Evolutionary conservation across 148 eudicot genomes (phyloP).

Genomic region (Hydrangea macrophylla): DNA sequence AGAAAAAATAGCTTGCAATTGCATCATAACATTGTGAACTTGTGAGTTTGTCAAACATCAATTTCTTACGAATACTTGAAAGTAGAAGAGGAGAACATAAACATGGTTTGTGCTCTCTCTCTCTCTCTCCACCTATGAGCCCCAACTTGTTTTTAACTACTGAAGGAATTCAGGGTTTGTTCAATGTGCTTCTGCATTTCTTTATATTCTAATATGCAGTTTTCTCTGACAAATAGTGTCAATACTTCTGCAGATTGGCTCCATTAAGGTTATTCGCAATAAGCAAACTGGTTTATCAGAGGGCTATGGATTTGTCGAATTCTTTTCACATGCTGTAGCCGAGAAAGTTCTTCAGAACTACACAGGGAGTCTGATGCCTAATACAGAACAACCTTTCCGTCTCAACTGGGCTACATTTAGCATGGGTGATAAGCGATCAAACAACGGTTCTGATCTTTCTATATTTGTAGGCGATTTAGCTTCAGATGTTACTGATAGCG

Average conservation of each 20-base stretch:
- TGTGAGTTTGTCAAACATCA: too few species aligned
- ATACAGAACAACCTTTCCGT: constrained; percentile 78
- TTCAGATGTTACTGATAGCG: constrained; percentile 81
- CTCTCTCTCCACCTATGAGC: too few species aligned
- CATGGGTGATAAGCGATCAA: constrained; percentile 83
- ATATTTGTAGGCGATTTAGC: constrained; percentile 99
- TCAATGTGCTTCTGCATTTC: too few species aligned
- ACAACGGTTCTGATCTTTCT: constrained; percentile 84
- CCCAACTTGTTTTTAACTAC: too few species aligned
- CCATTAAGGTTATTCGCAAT: constrained; percentile 86
- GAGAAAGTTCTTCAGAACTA: constrained; percentile 70
- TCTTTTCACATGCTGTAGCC: constrained; percentile 63
- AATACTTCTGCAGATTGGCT: constrained; percentile 44
- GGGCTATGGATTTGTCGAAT: constrained; percentile 97
- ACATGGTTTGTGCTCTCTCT: too few species aligned
- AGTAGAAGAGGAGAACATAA: too few species aligned
- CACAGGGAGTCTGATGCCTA: constrained; percentile 65
- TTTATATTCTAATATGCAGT: neutral
- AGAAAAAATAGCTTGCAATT: too few species aligned
- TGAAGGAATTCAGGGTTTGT: too few species aligned
- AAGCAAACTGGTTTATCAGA: constrained; percentile 80
- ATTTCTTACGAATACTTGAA: too few species aligned
- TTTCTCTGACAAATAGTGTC: constrained; percentile 9
- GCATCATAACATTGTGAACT: too few species aligned
- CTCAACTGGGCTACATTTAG: constrained; percentile 95